phyloP scores from a whole-genome alignment of 106 monocot genomes.

The Vanilla planifolia region DNA sequence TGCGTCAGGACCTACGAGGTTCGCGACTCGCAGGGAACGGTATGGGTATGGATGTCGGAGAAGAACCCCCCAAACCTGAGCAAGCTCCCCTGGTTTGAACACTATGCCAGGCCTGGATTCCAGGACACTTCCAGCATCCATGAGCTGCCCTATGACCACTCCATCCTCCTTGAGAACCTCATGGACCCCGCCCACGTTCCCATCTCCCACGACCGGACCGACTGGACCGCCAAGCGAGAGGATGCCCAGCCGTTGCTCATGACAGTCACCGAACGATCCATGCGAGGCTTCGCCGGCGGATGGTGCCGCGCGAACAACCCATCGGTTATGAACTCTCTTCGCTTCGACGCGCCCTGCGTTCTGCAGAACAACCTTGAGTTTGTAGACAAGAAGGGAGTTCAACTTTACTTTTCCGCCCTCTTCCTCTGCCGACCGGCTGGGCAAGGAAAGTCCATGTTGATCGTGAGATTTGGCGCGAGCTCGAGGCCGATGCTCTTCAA shows the following conservation, averaged over 20 bases:
- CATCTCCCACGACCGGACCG: slow-evolving; percentile 97
- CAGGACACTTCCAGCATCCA: slow-evolving; percentile 71
- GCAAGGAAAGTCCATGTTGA: slow-evolving; percentile 94
- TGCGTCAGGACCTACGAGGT: slow-evolving; percentile 58
- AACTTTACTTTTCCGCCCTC: slow-evolving; percentile 62
- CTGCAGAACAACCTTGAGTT: slow-evolving; percentile 70
- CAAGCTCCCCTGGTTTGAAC: slow-evolving; percentile 83
- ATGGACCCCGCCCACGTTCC: slow-evolving; percentile 99
- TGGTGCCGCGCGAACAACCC: slow-evolving; percentile 42
- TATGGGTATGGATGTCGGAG: slow-evolving; percentile 97
- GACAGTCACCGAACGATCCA: slow-evolving; percentile 53
- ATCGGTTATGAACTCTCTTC: slow-evolving; percentile 30
- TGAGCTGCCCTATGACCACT: slow-evolving; percentile 97
- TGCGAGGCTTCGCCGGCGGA: slow-evolving; percentile 69
- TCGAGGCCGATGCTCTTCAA: slow-evolving; percentile 14
- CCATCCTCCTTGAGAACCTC: slow-evolving; percentile 90
- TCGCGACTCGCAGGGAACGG: slow-evolving; percentile 74
- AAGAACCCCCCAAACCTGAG: slow-evolving; percentile 29
- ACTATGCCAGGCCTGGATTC: slow-evolving; percentile 70
- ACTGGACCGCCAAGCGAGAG: slow-evolving; percentile 84
- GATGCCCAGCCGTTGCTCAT: slow-evolving; percentile 79
- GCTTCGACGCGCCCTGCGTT: slow-evolving; percentile 79
- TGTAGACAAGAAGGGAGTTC: slow-evolving; percentile 53
- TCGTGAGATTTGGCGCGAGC: slow-evolving; percentile 75
- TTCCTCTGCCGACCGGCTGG: slow-evolving; percentile 90